phyloP scores from a whole-genome alignment of 2,329 filamentous ascomycete genomes.

The Trichothecium roseum region DNA sequence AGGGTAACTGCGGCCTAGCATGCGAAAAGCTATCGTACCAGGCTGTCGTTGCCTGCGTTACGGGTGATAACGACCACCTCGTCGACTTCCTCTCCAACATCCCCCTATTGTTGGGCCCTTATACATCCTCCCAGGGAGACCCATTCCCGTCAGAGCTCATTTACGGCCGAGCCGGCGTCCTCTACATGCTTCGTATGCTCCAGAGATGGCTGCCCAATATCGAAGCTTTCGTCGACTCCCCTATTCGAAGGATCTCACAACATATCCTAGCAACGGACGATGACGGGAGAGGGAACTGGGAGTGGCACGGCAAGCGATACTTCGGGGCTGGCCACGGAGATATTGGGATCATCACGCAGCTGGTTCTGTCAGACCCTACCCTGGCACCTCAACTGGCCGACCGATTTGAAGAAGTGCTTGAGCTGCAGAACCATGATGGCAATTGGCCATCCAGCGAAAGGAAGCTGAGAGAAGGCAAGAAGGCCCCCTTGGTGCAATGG shows the following conservation, averaged over 20 bases:
- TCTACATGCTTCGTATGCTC: conserved; percentile 58
- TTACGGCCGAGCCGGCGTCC: conserved; percentile 56
- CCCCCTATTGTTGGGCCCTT: conserved; percentile 18
- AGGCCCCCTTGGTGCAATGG: conserved; percentile 46
- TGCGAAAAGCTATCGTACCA: conserved; percentile 36
- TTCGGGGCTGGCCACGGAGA: conserved; percentile 58
- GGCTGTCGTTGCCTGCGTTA: conserved; percentile 33
- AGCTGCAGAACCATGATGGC: conserved; percentile 48
- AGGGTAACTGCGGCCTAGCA: conserved; percentile 35
- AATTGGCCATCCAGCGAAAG: conserved; percentile 51
- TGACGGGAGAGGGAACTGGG: conserved; percentile 40
- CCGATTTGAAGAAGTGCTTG: conserved; percentile 44
- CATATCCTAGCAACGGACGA: conserved; percentile 43
- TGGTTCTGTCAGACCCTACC: conserved; percentile 46
- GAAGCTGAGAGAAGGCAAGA: conserved; percentile 26
- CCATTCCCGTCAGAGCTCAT: conserved; percentile 48
- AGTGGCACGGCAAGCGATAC: conserved; percentile 52
- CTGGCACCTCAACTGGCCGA: conserved; percentile 42
- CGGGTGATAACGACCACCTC: conserved; percentile 25
- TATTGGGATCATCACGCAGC: conserved; percentile 61
- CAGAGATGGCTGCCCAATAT: conserved; percentile 43
- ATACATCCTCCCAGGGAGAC: conserved; percentile 18
- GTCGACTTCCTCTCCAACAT: conserved; percentile 29
- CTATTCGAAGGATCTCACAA: conserved; percentile 45
- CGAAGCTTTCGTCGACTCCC: conserved; percentile 35